These are phyloP conservation scores for Thielaviopsis musarum DNA, from an alignment of 2,329 filamentous ascomycete species.

Conservation along the genomic window DNA sequence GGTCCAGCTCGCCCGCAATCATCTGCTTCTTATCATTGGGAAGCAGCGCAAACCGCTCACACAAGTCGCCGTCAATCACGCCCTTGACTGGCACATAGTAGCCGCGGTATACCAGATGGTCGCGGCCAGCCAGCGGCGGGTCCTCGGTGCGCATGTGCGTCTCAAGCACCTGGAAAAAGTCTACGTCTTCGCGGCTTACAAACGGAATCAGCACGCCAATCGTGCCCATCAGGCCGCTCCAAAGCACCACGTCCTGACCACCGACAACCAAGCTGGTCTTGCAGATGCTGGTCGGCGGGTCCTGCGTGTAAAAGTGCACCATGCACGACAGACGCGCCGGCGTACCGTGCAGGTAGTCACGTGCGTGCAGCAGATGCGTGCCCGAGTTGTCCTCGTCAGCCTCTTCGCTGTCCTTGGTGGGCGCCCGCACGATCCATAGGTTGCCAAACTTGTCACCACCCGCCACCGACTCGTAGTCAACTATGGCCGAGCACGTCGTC, in stretches of 20 bases:
- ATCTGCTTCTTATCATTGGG: conserved; percentile 82
- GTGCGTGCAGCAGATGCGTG: conserved; percentile 77
- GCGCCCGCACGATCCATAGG: conserved; percentile 79
- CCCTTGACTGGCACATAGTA: conserved; percentile 97
- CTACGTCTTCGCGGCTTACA: conserved; percentile 76
- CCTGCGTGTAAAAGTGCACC: conserved; percentile 78
- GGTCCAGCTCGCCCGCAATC: conserved; percentile 85
- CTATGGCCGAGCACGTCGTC: conserved; percentile 83
- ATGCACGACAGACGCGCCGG: conserved; percentile 72
- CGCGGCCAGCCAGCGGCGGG: conserved; percentile 72
- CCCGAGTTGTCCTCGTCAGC: conserved; percentile 82
- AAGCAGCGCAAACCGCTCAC: conserved; percentile 75
- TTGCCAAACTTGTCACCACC: conserved; percentile 98
- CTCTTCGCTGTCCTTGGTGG: conserved; percentile 69
- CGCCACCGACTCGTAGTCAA: conserved; percentile 91
- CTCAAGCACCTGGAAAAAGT: conserved; percentile 94
- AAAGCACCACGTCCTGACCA: conserved; percentile 78
- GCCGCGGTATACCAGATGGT: conserved; percentile 87
- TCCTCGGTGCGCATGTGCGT: conserved; percentile 75
- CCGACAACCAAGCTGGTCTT: conserved; percentile 84
- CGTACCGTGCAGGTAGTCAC: conserved; percentile 77
- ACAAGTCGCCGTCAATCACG: conserved; percentile 90
- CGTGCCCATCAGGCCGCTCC: conserved; percentile 88
- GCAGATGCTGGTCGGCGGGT: conserved; percentile 78
- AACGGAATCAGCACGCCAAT: conserved; percentile 90